Conservation (phyloP, 257 asterid genomes). For the Solanum clarkiae region DNA sequence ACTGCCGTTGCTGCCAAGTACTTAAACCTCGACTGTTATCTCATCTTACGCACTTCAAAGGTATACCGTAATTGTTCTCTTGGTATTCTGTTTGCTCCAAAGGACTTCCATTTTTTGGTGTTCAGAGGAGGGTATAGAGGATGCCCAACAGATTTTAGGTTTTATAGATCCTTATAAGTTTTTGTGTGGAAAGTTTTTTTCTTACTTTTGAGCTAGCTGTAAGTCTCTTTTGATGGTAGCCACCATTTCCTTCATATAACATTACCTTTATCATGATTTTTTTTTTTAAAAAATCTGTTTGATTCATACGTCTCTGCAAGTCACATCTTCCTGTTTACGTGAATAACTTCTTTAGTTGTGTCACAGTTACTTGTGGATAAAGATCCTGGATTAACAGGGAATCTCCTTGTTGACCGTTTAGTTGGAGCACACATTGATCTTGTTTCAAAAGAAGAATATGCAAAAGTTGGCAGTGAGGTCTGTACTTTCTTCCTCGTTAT, state of each 20-base stretch:
- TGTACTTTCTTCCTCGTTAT: neutral
- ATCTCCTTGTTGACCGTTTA: constrained; percentile 91
- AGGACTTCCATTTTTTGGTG: neutral
- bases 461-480: constrained; percentile 74
- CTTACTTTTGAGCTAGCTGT: neutral
- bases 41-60: constrained; percentile 89
- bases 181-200: neutral
- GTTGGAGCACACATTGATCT: constrained; percentile 96
- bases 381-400: constrained; percentile 97
- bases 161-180: neutral
- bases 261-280: neutral
- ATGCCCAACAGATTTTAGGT: neutral
- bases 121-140: neutral
- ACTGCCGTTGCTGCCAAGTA: constrained; percentile 96
- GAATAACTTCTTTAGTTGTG: neutral
- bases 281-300: neutral
- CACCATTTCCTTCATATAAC: neutral
- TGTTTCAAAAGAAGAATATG: constrained; percentile 89
- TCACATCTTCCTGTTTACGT: neutral
- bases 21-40: constrained; percentile 78
- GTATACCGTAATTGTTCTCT: constrained; percentile 15
- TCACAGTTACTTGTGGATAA: constrained; percentile 65
- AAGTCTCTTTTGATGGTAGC: neutral
- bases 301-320: neutral
- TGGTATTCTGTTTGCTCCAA: neutral